Conservation (phyloP, 2,329 filamentous ascomycete species). For the Metarhizium anisopliae region DNA sequence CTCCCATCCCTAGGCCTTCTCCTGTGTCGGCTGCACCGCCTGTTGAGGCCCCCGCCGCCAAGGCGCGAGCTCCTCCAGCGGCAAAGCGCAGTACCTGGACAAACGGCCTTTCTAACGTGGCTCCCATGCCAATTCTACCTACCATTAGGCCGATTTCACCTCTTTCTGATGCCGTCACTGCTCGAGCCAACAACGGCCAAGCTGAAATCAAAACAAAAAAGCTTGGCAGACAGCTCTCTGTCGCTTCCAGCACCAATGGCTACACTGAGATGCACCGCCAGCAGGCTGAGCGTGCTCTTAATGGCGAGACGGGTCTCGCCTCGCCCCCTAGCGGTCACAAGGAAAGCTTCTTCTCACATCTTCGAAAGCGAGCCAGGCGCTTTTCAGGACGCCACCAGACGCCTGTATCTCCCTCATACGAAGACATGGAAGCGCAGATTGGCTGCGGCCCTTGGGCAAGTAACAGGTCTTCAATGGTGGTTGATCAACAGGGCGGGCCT, state of each 20-base stretch:
- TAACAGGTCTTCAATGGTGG: conserved; percentile 74
- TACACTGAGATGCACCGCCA: conserved; percentile 84
- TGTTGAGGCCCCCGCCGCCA: conserved; percentile 27
- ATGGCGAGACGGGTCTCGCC: conserved; percentile 65
- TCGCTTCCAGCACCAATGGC: conserved; percentile 86
- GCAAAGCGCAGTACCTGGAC: conserved; percentile 91
- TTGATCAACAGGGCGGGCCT: conserved; percentile 50
- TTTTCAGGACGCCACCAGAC: conserved; percentile 87
- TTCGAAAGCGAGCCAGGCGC: conserved; percentile 84
- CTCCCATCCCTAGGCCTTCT: conserved; percentile 32
- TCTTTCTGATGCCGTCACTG: conserved; percentile 87
- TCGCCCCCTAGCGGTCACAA: conserved; percentile 75
- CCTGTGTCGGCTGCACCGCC: conserved; percentile 32
- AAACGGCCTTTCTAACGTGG: conserved; percentile 68
- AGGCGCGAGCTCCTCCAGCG: conserved; percentile 36
- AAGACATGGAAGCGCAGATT: conserved; percentile 87
- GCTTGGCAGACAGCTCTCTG: conserved; percentile 86
- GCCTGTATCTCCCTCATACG: conserved; percentile 66
- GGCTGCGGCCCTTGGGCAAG: conserved; percentile 84
- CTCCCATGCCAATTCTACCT: conserved; percentile 91
- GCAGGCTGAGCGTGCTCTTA: conserved; percentile 84
- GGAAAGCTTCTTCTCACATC: conserved; percentile 96
- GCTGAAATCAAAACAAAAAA: conserved; percentile 64
- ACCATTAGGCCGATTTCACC: conserved; percentile 93
- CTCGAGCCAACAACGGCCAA: conserved; percentile 67